phyloP scores from a whole-genome alignment of 257 asterid species.

The Forsythia viridissima region DNA sequence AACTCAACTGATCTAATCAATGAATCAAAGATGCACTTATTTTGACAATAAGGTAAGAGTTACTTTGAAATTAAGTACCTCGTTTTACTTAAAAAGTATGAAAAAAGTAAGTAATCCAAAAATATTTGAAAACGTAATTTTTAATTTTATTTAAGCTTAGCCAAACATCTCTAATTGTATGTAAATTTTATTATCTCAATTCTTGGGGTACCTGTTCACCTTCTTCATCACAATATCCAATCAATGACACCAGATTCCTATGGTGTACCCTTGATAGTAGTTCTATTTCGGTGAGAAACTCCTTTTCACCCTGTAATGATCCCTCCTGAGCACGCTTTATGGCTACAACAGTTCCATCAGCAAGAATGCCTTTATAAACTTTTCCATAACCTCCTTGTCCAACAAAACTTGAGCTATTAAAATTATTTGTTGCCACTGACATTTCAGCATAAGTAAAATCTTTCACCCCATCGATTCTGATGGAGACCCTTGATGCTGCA shows the following conservation, averaged over 20 bases:
- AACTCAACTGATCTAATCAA: background rate
- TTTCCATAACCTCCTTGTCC: conserved; percentile 97
- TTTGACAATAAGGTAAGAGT: background rate
- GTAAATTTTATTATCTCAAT: background rate
- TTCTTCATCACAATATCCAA: conserved; percentile 91
- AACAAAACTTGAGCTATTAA: conserved; percentile 56
- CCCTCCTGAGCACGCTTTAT: conserved; percentile 94
- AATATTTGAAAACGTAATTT: background rate
- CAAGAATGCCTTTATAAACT: conserved; percentile 82
- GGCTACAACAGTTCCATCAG: conserved; percentile 86
- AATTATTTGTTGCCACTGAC: conserved; percentile 67
- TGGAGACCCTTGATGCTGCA: conserved; percentile 74
- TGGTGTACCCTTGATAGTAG: conserved; percentile 90
- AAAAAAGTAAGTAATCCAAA: background rate
- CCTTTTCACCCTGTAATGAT: conserved; percentile 91
- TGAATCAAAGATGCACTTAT: background rate
- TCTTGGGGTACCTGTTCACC: conserved; percentile 77
- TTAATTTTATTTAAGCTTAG: background rate
- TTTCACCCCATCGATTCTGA: conserved; percentile 85
- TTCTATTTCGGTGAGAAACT: conserved; percentile 93
- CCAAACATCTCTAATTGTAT: background rate
- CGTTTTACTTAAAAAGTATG: background rate
- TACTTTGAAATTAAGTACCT: background rate
- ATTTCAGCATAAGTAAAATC: conserved; percentile 68
- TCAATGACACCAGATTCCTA: conserved; percentile 79